Evolutionary conservation across 805 yeast species (phyloP).

Genomic region (Candida tibetensis): DNA sequence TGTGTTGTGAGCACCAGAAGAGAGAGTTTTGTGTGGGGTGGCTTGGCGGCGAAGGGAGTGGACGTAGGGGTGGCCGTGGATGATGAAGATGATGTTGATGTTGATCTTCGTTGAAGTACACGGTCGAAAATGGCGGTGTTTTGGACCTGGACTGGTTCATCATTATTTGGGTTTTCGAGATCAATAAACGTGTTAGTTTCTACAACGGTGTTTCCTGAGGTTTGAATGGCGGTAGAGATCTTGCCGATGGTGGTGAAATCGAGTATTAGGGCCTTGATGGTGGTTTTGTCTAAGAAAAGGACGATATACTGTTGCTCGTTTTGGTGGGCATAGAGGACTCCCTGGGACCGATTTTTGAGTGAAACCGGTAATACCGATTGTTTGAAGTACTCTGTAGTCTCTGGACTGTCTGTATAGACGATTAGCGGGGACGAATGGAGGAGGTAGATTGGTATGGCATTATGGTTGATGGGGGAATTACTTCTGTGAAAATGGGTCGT

Average conservation of each 20-base stretch:
- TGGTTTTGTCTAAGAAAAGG: conserved; percentile 20
- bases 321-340: conserved; percentile 18
- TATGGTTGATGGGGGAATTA: conserved; percentile 15
- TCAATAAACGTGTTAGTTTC: too few relatives aligned
- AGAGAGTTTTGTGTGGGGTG: not conserved
- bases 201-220: too few relatives aligned
- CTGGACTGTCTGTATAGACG: conserved; percentile 20
- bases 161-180: too few relatives aligned
- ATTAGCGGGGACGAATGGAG: conserved; percentile 16
- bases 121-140: conserved; percentile 31
- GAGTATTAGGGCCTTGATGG: conserved; percentile 16
- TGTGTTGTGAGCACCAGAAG: conserved; percentile 9
- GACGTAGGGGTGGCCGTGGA: too few relatives aligned
- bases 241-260: conserved; percentile 14
- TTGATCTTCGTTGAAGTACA: conserved; percentile 30
- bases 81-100: too few relatives aligned
- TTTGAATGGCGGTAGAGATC: too few relatives aligned
- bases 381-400: conserved; percentile 20
- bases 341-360: conserved; percentile 11
- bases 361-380: conserved; percentile 12
- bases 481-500: conserved; percentile 7
- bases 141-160: too few relatives aligned
- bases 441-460: conserved; percentile 24
- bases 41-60: conserved; percentile 13
- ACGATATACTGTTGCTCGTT: conserved; percentile 17